Conservation (phyloP, 1,139 yeast species). For the Saccharomyces hybrid region DNA sequence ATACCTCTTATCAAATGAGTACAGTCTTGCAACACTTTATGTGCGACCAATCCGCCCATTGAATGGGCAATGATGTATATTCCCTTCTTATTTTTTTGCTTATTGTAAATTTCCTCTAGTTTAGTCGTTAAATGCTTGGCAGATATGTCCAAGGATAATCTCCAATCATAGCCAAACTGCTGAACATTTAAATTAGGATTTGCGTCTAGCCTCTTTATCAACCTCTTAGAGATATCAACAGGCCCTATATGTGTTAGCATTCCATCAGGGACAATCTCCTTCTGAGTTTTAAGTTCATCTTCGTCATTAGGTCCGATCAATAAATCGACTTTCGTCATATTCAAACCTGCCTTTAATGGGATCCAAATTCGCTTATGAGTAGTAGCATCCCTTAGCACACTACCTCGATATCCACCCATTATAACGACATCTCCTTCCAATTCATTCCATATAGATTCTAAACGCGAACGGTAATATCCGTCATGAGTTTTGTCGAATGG, state of each 20-base stretch:
- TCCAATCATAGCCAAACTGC: conserved; percentile 89
- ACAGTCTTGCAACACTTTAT: conserved; percentile 61
- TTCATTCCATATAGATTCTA: conserved; percentile 38
- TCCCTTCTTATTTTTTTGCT: conserved; percentile 38
- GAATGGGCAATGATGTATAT: conserved; percentile 76
- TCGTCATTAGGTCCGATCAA: conserved; percentile 63
- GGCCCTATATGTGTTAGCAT: conserved; percentile 82
- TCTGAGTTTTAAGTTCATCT: conserved; percentile 48
- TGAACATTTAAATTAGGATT: conserved; percentile 59
- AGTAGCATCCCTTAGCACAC: conserved; percentile 56
- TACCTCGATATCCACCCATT: conserved; percentile 85
- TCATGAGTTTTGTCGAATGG: conserved; percentile 20
- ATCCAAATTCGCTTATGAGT: conserved; percentile 74
- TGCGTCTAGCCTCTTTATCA: conserved; percentile 46
- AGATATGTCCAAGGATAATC: conserved; percentile 57
- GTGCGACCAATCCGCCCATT: conserved; percentile 87
- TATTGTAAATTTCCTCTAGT: conserved; percentile 39
- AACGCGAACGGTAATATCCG: conserved; percentile 30
- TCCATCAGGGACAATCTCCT: conserved; percentile 62
- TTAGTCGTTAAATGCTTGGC: conserved; percentile 44
- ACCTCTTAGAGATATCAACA: conserved; percentile 61
- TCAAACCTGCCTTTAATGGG: conserved; percentile 79
- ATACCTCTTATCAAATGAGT: conserved; percentile 67
- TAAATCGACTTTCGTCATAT: conserved; percentile 60
- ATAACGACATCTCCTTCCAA: conserved; percentile 71